Evolutionary conservation across 2,329 filamentous ascomycete genomes (phyloP).

Genomic region (Aurifilum marmelostoma): DNA sequence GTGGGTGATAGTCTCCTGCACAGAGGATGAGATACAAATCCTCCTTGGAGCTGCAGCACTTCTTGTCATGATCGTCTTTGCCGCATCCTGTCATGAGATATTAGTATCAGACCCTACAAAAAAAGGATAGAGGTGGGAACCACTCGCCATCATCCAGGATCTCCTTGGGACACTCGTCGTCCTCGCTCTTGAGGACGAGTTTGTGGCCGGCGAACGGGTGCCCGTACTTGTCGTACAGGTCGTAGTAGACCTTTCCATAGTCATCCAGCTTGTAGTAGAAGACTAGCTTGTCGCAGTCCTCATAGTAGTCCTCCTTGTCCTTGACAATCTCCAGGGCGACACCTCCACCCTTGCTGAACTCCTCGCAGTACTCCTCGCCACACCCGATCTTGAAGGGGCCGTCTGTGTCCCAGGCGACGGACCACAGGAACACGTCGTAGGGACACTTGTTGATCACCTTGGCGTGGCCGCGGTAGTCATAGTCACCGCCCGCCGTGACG

Average conservation of each 20-base stretch:
- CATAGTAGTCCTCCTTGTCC: conserved; percentile 10
- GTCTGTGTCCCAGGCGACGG: conserved; percentile 22
- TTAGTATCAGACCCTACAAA: too few relatives aligned
- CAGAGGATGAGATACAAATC: conserved; percentile 22
- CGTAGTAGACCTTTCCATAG: conserved; percentile 16
- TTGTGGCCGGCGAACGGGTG: conserved; percentile 22
- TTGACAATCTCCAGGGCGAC: conserved; percentile 24
- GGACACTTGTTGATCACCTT: conserved; percentile 26
- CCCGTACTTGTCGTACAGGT: conserved; percentile 24
- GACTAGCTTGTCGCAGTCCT: conserved; percentile 22
- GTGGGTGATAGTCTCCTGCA: conserved; percentile 6
- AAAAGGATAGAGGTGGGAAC: too few relatives aligned
- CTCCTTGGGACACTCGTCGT: conserved; percentile 18
- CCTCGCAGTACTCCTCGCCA: conserved; percentile 22
- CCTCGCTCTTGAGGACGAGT: conserved; percentile 19
- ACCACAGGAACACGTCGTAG: conserved; percentile 24
- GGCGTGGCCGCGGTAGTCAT: conserved; percentile 15
- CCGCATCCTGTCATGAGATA: conserved; percentile 4
- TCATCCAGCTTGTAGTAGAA: conserved; percentile 25
- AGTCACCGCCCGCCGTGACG: conserved; percentile 11
- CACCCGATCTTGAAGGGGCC: conserved; percentile 25
- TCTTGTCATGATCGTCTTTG: conserved; percentile 14
- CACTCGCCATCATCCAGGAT: conserved; percentile 21
- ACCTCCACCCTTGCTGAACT: conserved; percentile 17
- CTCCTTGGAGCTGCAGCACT: conserved; percentile 14